A percentile compares a stretch with the other conserved stretches of the same genome.
Conservation (phyloP, 805 yeast species). For the Naumovozyma baii region DNA sequence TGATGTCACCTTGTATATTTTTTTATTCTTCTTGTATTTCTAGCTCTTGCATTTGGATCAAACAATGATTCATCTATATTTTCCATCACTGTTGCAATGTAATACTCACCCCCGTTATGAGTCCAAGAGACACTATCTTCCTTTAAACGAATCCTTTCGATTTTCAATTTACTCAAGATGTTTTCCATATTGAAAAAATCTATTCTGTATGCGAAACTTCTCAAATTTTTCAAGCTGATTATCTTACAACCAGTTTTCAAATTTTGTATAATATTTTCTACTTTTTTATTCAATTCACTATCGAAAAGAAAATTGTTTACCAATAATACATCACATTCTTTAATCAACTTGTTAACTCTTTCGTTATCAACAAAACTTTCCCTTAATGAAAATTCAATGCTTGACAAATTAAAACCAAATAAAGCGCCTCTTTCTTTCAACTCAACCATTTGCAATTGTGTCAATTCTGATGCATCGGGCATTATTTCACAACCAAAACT, state of each 20-base stretch:
- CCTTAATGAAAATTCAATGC: constrained; percentile 46
- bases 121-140: constrained; percentile 86
- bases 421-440: constrained; percentile 47
- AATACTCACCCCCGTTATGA: constrained; percentile 63
- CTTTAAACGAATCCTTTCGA: constrained; percentile 53
- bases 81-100: constrained; percentile 56
- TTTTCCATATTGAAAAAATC: constrained; percentile 43
- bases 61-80: constrained; percentile 29
- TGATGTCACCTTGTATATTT: constrained; percentile 20
- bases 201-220: constrained; percentile 62
- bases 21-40: constrained; percentile 13
- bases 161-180: constrained; percentile 55
- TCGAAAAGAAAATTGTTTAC: constrained; percentile 82
- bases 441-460: constrained; percentile 50
- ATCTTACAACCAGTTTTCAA: constrained; percentile 67
- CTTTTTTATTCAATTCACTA: constrained; percentile 56
- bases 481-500: constrained; percentile 89
- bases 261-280: constrained; percentile 53
- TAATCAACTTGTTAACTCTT: constrained; percentile 43
- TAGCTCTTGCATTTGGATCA: constrained; percentile 16
- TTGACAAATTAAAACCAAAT: constrained; percentile 55
- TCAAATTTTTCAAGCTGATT: constrained; percentile 68
- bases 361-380: constrained; percentile 65
- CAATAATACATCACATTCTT: constrained; percentile 59
- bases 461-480: constrained; percentile 67